Evolutionary conservation across 208 protist genomes (phyloP), one percentile per base, ranked within the genome.

Genomic region (Borovskyia barvae): DNA sequence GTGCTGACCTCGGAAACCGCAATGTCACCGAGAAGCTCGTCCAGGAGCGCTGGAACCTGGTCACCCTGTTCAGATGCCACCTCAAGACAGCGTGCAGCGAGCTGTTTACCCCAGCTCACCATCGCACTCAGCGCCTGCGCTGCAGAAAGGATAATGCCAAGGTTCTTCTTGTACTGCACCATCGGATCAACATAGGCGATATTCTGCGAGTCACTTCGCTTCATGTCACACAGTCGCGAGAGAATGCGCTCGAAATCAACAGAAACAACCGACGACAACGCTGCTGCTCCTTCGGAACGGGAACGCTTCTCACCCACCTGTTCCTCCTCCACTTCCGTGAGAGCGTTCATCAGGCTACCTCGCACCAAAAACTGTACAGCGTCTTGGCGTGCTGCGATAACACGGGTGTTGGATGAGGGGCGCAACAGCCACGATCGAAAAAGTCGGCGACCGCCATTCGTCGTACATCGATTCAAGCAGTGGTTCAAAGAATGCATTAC

Each of bases 101-200:
- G 79, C 47, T 62, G 50, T 26, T 33, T 22, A 0, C 72, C 82
- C 83, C 84, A 93, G 0, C 43, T 58, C 14, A 87, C 56, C 77
- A 93, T 80, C 24, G 90, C 68, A 19, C 58, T 57, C 46, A 92
- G 77, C 15, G 75, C 80, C 12, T 82, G 54, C 12, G 95, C 76
- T 11, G 80, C 77, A 25, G 71, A 52, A 19, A 90, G 36, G 57
- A 97, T 94, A 25, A 91, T 55, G 45, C 64, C 59, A 11, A 94
- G 64, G 63, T 93, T 76, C 62, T 92, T 93, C 37, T 85, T 86
- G 57, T 91, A 92, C 54, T 83, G 77, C 30, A 93, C 69, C 39
- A 93, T 73, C 0, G 89, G 85, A 57, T 97, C 89, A 8, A 94
- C 87, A 54, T 82, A 97, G 5, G 86, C 72, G 35, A 97, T 81